A percentile compares a stretch with the other conserved stretches of the same genome.
Conservation (phyloP, 495 filamentous ascomycete genomes). For the Neurospora sp. region DNA sequence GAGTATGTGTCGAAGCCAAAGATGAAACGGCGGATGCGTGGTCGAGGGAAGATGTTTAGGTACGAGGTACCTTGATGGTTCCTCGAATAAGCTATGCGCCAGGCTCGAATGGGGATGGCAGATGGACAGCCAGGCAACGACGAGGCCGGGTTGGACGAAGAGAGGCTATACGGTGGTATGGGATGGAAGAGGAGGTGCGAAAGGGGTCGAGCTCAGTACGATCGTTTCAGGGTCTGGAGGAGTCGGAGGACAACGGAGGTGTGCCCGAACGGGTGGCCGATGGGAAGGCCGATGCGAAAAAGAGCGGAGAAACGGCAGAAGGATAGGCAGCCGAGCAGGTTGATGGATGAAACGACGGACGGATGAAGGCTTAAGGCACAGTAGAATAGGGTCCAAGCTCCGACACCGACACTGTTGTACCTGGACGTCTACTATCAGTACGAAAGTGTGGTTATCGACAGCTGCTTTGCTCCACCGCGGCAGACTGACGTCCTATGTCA, state of each 20-base stretch:
- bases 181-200: background rate
- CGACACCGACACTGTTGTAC: slow-evolving; percentile 1
- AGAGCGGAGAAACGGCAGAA: background rate
- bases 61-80: background rate
- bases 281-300: background rate
- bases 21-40: background rate
- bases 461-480: slow-evolving; percentile 15
- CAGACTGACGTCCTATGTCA: slow-evolving; percentile 29
- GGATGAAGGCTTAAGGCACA: background rate
- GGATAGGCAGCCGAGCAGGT: background rate
- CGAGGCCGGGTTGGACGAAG: background rate
- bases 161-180: background rate
- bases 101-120: background rate
- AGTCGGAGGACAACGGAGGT: background rate
- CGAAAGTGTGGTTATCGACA: background rate
- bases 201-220: background rate
- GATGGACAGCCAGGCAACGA: background rate
- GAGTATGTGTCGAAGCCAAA: background rate
- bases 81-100: background rate
- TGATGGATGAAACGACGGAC: background rate
- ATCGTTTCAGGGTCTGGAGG: background rate
- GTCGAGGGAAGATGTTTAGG: background rate
- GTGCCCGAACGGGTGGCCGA: background rate
- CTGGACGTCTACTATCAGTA: background rate
- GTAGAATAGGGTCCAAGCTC: slow-evolving; percentile 1